A percentile compares a stretch with the other conserved stretches of the same genome.
Evolutionary conservation across 345 rosid species (phyloP).

Genomic region (Hibiscus syriacus): DNA sequence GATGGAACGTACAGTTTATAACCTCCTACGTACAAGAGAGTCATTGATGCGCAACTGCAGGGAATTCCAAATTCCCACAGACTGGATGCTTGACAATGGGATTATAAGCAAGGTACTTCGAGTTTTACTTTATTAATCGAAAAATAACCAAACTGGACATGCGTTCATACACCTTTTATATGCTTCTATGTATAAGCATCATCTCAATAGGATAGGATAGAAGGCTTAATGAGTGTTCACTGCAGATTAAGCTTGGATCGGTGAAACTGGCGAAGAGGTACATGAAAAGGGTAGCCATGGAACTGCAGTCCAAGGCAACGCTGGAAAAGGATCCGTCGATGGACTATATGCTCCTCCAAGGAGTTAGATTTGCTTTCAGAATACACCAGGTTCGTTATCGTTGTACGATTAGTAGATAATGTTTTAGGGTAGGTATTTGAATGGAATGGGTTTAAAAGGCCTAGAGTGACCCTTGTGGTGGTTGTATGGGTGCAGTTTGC

Average conservation of each 20-base stretch:
- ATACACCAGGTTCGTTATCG: conserved; percentile 82
- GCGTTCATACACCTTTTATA: too few species aligned
- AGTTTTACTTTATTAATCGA: neutral
- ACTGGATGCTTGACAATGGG: conserved; percentile 73
- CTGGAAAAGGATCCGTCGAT: conserved; percentile 60
- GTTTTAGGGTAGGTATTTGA: neutral
- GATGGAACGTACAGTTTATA: conserved; percentile 64
- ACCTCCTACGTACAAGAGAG: conserved; percentile 54
- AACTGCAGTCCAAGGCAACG: conserved; percentile 45
- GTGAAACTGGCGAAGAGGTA: conserved; percentile 67
- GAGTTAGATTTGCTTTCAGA: conserved; percentile 83
- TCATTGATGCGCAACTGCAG: conserved; percentile 51
- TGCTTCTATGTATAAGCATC: neutral
- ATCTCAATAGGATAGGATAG: neutral
- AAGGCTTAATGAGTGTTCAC: neutral
- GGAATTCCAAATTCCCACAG: conserved; percentile 54
- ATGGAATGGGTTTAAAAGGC: neutral
- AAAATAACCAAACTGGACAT: too few species aligned
- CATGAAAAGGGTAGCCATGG: conserved; percentile 65
- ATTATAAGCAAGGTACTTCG: conserved; percentile 53
- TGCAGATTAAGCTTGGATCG: conserved; percentile 61
- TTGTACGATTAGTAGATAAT: neutral
- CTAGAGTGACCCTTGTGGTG: neutral
- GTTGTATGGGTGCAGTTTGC: conserved; percentile 45
- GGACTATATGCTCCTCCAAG: conserved; percentile 76